Conservation (phyloP, 1,284 basidiomycete species). For the Heterobasidion annosum region DNA sequence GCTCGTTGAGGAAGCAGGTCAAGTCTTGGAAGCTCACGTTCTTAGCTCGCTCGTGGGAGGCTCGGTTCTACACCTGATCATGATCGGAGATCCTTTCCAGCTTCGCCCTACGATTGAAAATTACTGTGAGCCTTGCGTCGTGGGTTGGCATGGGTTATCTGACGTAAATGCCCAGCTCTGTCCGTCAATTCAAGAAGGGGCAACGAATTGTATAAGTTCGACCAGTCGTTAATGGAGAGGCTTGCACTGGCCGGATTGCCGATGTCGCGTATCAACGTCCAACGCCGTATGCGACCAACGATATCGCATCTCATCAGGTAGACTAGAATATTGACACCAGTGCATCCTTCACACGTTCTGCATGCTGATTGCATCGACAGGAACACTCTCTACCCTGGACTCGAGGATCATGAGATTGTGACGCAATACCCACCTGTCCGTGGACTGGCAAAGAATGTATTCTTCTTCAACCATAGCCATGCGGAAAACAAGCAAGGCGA, state of each 20-base stretch:
- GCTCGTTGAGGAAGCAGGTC: constrained; percentile 50
- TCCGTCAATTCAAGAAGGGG: constrained; percentile 30
- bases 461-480: constrained; percentile 50
- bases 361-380: constrained; percentile 19
- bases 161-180: constrained; percentile 18
- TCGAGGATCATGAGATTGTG: constrained; percentile 49
- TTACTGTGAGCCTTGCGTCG: constrained; percentile 34
- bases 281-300: constrained; percentile 34
- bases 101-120: constrained; percentile 59
- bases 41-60: constrained; percentile 46
- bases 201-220: constrained; percentile 28
- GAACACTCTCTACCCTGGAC: constrained; percentile 45
- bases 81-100: constrained; percentile 66
- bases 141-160: background rate
- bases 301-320: constrained; percentile 32
- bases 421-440: constrained; percentile 38
- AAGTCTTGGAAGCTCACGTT: constrained; percentile 70
- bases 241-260: constrained; percentile 26
- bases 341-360: no score
- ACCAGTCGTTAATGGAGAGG: constrained; percentile 39
- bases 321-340: background rate
- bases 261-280: constrained; percentile 32
- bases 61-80: constrained; percentile 53
- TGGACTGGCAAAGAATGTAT: constrained; percentile 49
- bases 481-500: constrained; percentile 40